These are phyloP conservation scores for Bisporella sp. DNA, from an alignment of 2,329 filamentous ascomycete species.

Conservation along the genomic window DNA sequence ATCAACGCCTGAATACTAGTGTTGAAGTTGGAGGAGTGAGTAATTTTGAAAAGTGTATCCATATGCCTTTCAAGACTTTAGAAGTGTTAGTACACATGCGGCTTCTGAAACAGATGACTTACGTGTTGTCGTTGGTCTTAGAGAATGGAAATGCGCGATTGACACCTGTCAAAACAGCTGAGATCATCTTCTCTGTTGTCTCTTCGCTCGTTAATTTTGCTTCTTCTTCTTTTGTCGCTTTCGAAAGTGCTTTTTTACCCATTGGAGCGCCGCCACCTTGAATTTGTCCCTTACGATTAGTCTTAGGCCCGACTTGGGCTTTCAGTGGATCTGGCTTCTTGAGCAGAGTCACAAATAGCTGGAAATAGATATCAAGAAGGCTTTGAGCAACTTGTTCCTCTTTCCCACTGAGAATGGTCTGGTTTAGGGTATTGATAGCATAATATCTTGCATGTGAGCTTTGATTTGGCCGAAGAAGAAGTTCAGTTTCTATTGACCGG, in stretches of 20 bases:
- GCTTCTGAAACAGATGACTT: slow-evolving; percentile 25
- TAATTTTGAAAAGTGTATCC: slow-evolving; percentile 90
- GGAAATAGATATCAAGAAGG: slow-evolving; percentile 86
- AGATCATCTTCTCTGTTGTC: slow-evolving; percentile 83
- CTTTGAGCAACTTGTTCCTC: slow-evolving; percentile 76
- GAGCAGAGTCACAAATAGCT: slow-evolving; percentile 74
- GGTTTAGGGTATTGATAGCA: slow-evolving; percentile 92
- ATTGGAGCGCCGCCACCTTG: slow-evolving; percentile 46
- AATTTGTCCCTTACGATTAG: slow-evolving; percentile 41
- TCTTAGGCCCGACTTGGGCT: slow-evolving; percentile 31
- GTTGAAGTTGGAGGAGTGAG: slow-evolving; percentile 98
- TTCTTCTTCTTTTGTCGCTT: slow-evolving; percentile 29
- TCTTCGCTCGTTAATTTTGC: slow-evolving; percentile 30
- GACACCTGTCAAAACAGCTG: slow-evolving; percentile 85
- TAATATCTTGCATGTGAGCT: slow-evolving; percentile 89
- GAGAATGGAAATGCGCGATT: slow-evolving; percentile 95
- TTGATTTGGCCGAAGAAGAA: slow-evolving; percentile 81
- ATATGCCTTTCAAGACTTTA: slow-evolving; percentile 75
- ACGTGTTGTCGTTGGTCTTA: slow-evolving; percentile 69
- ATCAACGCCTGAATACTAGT: slow-evolving; percentile 94
- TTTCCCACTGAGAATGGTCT: slow-evolving; percentile 82
- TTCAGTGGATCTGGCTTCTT: slow-evolving; percentile 45
- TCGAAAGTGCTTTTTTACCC: slow-evolving; percentile 43
- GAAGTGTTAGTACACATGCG: slow-evolving; percentile 7
- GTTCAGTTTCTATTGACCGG: slow-evolving; percentile 76